Percentiles rank a stretch among this genome's conserved stretches.
Evolutionary conservation across 1,284 basidiomycete species (phyloP).

Genomic region (Phellinidium pouzarii): DNA sequence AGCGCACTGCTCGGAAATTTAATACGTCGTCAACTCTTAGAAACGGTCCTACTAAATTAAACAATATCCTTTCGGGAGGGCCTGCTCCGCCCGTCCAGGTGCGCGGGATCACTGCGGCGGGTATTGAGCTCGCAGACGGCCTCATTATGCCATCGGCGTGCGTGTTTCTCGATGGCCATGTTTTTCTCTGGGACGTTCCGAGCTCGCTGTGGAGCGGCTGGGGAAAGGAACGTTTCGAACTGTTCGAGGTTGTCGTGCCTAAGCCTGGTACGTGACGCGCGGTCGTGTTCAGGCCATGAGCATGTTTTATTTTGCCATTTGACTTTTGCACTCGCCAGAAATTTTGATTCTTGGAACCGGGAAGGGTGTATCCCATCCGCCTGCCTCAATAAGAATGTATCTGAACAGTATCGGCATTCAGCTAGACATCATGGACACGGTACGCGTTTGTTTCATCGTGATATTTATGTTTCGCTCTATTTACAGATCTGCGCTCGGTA

Average conservation of each 20-base stretch:
- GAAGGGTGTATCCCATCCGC: slow-evolving; percentile 61
- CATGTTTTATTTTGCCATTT: neutral
- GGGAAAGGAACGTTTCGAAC: slow-evolving; percentile 64
- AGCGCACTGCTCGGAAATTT: neutral
- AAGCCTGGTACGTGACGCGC: slow-evolving; percentile 64
- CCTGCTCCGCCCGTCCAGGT: slow-evolving; percentile 67
- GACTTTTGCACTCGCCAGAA: slow-evolving; percentile 42
- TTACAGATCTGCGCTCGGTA: slow-evolving; percentile 6
- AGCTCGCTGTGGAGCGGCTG: slow-evolving; percentile 49
- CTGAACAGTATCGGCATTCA: slow-evolving; percentile 80
- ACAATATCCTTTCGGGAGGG: slow-evolving; percentile 68
- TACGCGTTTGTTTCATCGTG: slow-evolving; percentile 33
- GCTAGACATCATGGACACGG: slow-evolving; percentile 92
- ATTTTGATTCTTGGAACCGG: slow-evolving; percentile 90
- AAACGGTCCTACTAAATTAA: slow-evolving; percentile 31
- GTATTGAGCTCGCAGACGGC: slow-evolving; percentile 68
- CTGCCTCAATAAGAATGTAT: slow-evolving; percentile 60
- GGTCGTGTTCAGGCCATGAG: neutral
- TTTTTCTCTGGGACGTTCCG: slow-evolving; percentile 88
- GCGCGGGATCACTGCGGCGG: slow-evolving; percentile 48
- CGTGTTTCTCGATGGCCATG: slow-evolving; percentile 81
- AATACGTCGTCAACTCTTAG: neutral
- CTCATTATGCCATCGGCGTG: slow-evolving; percentile 72
- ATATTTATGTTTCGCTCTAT: neutral
- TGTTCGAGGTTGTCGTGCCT: slow-evolving; percentile 79